phyloP scores from a whole-genome alignment of 2,329 filamentous ascomycete species.

The Microdochium trichocladiopsis region DNA sequence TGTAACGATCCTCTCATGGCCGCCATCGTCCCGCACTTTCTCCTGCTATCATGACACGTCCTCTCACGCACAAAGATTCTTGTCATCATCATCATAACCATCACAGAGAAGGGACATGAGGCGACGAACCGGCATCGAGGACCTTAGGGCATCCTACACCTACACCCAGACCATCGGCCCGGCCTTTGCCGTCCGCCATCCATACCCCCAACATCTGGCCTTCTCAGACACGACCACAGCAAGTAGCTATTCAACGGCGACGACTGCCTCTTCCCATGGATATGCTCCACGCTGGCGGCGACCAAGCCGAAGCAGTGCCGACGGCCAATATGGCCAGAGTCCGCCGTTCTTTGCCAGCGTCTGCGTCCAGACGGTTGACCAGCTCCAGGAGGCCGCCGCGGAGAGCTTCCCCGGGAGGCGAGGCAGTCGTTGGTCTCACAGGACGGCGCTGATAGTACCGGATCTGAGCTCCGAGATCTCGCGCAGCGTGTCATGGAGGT shows the following conservation, averaged over 20 bases:
- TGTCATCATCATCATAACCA: not conserved
- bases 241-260: not conserved
- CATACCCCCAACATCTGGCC: not conserved
- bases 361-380: not conserved
- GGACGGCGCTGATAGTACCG: not conserved
- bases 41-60: not conserved
- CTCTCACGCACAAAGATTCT: too few species aligned
- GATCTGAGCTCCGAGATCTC: not conserved
- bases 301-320: not conserved
- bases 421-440: not conserved
- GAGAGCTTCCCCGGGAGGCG: not conserved
- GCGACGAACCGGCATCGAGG: not conserved
- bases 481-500: not conserved
- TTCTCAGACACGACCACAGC: not conserved
- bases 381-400: not conserved
- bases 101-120: not conserved
- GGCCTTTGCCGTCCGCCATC: not conserved
- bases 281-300: not conserved
- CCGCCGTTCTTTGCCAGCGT: not conserved
- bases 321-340: not conserved
- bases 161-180: not conserved
- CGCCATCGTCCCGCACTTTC: not conserved
- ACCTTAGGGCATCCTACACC: not conserved
- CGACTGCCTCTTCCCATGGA: not conserved
- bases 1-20: too few species aligned